Evolutionary conservation across 225 moss, liverwort and hornwort genomes (phyloP), one percentile per base, ranked within the genome.

Genomic region (Straminergon stramineum): DNA sequence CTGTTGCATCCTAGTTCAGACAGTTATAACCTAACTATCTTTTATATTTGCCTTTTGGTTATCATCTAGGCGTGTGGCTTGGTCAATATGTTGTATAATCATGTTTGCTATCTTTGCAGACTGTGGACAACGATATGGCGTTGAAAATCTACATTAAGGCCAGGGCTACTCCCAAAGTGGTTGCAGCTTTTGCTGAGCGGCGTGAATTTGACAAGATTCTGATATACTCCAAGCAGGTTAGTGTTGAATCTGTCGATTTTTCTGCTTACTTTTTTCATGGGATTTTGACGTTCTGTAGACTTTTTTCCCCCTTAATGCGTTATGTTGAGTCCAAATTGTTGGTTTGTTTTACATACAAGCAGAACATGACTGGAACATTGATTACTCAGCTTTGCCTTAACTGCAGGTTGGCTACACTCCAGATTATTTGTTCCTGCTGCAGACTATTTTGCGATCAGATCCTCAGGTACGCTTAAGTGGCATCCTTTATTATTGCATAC

Each of bases 181-280:
- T 99, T 85, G 97, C 96, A 71, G 97, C 99, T 73, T 97, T 99
- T 92, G 99, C 99, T 79, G 97, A 99, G 91, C 95, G 99, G 71
- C 90, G 96, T 71, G 99, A 99, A 90, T 97, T 99, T 88, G 99
- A 99, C 81, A 99, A 99, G 92, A 99, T 99, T 86, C 92, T 99
- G 68, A 97, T 99, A 37, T 99, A 99, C 92, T 99, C 99, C n/a
- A 99, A 97, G 93, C 99, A 99, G 99, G 99, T 97, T 85, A 66
- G 69, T 91, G 23, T 77, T 88, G 86, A 61, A 91, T 68, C 45
- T 26, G 26, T 83, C 52, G 12, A 79, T 71, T 67, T 77, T 55
- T 81, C 81, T 37, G 30, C n/a, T 34, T n/a, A 52, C 82, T 57
- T 70, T 75, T 69, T 81, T 63, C 31, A 24, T 61, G 67, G 27